A percentile compares a stretch with the other conserved stretches of the same genome.
Evolutionary conservation across 495 filamentous ascomycete species (phyloP).

Genomic region (Diplogelasinospora grovesii): DNA sequence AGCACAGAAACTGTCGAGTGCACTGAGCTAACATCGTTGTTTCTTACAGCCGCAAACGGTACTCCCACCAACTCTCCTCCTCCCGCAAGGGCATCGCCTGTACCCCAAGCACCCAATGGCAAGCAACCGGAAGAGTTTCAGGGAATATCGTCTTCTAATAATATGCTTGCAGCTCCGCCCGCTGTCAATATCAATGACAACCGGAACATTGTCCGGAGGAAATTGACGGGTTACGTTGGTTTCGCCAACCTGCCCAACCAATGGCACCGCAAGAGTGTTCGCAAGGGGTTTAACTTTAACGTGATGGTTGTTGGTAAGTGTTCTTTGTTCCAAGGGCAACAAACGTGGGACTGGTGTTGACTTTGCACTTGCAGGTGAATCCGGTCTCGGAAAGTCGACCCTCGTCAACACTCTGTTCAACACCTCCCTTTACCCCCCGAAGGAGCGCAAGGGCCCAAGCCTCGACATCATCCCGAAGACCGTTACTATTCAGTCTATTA

Average conservation of each 20-base stretch:
- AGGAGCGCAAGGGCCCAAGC: constrained; percentile 93
- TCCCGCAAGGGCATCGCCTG: constrained; percentile 25
- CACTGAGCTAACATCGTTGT: constrained; percentile 28
- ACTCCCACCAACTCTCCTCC: constrained; percentile 22
- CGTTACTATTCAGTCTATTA: constrained; percentile 96
- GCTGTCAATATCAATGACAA: constrained; percentile 74
- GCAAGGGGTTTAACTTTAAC: constrained; percentile 99
- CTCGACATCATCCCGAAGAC: constrained; percentile 99
- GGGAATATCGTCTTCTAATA: constrained; percentile 74
- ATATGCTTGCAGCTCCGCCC: constrained; percentile 63
- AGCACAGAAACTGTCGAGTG: too few species aligned
- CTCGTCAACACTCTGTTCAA: constrained; percentile 99
- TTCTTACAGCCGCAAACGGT: constrained; percentile 44
- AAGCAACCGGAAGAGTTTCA: constrained; percentile 39
- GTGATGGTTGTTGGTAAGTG: constrained; percentile 97
- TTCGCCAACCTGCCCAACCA: constrained; percentile 99
- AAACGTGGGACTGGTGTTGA: too few species aligned
- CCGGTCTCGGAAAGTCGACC: constrained; percentile 96
- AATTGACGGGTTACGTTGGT: constrained; percentile 96
- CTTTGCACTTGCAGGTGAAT: constrained; percentile 66
- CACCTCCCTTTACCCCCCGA: constrained; percentile 96
- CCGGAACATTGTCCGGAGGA: constrained; percentile 96
- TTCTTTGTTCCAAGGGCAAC: background rate
- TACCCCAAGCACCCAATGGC: constrained; percentile 36
- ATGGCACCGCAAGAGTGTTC: constrained; percentile 99